Evolutionary conservation across 2,329 filamentous ascomycete genomes (phyloP).

Genomic region (Trichophyton simii): DNA sequence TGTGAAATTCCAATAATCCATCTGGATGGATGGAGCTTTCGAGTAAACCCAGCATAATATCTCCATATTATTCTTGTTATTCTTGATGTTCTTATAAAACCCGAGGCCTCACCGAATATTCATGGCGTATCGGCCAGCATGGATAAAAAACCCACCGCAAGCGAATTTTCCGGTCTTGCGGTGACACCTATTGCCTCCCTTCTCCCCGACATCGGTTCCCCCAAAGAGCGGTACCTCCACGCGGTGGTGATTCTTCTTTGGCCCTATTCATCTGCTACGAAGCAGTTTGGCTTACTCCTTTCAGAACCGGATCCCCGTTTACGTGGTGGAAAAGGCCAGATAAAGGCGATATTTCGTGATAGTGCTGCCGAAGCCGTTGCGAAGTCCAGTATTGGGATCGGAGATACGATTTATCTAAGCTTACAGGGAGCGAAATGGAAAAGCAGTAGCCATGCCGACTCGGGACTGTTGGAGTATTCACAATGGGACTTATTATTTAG

Average conservation of each 20-base stretch:
- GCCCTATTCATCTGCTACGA: constrained; percentile 73
- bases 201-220: constrained; percentile 23
- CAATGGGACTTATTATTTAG: constrained; percentile 45
- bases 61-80: not conserved
- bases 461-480: constrained; percentile 28
- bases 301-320: constrained; percentile 75
- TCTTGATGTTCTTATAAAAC: not conserved
- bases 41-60: not conserved
- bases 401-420: constrained; percentile 59
- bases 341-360: constrained; percentile 63
- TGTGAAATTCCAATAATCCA: not conserved
- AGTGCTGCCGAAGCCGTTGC: constrained; percentile 57
- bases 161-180: not conserved
- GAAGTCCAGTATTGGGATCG: constrained; percentile 57
- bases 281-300: constrained; percentile 63
- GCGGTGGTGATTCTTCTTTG: constrained; percentile 76
- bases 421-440: constrained; percentile 57
- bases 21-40: not conserved
- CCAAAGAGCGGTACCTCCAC: constrained; percentile 37
- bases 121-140: not conserved
- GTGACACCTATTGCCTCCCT: constrained; percentile 31
- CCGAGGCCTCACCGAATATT: not conserved
- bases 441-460: constrained; percentile 32
- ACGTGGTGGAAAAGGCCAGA: constrained; percentile 63
- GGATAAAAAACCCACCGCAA: not conserved